Conservation (phyloP, 305 asterid genomes). For the Rubia tinctorum region DNA sequence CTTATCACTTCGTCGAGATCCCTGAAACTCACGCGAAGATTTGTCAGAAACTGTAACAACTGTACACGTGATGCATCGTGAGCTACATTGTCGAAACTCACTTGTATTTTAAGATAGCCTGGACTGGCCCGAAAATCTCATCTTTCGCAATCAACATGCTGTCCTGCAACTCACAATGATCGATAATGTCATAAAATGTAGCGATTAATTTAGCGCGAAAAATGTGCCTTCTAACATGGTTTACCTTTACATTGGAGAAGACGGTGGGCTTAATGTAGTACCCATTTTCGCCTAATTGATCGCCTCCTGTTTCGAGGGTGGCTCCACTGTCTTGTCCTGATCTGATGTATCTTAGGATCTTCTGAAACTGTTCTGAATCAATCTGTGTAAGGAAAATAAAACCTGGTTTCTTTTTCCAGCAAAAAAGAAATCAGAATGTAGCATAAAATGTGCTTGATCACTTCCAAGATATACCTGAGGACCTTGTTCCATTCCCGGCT, state of each 20-base stretch:
- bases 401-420: slow-evolving; percentile 74
- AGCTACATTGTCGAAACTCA: slow-evolving; percentile 18
- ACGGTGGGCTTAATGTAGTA: slow-evolving; percentile 89
- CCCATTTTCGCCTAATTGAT: slow-evolving; percentile 56
- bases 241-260: slow-evolving; percentile 86
- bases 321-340: slow-evolving; percentile 74
- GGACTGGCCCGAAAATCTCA: slow-evolving; percentile 98
- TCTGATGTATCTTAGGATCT: slow-evolving; percentile 68
- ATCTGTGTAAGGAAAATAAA: slow-evolving; percentile 37
- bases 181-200: not conserved
- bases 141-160: slow-evolving; percentile 81
- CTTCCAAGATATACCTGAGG: slow-evolving; percentile 64
- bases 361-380: slow-evolving; percentile 68
- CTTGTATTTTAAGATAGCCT: slow-evolving; percentile 73
- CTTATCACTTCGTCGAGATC: slow-evolving; percentile 64
- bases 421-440: not conserved
- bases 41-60: not conserved
- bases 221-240: not conserved
- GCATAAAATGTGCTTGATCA: not conserved
- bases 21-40: slow-evolving; percentile 25
- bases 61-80: too few relatives aligned
- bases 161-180: slow-evolving; percentile 41
- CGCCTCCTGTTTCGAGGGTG: slow-evolving; percentile 91
- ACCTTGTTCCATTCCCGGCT: slow-evolving; percentile 81
- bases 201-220: not conserved